These are phyloP conservation scores for Paraphoma sp. DNA, from an alignment of 2,329 filamentous ascomycete species.

Conservation along the genomic window DNA sequence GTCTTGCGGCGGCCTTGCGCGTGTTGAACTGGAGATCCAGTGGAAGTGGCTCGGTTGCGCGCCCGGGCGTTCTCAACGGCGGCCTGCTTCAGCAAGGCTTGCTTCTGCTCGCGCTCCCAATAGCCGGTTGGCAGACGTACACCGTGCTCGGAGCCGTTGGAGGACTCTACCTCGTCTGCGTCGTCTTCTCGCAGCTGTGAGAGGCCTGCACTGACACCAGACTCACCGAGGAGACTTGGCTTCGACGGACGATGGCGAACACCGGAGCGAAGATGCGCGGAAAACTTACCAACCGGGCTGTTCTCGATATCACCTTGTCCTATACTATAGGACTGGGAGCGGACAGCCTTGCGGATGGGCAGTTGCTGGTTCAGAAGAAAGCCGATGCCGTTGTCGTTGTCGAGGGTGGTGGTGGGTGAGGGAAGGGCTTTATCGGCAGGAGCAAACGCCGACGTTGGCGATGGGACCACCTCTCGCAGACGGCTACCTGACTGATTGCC, in stretches of 20 bases:
- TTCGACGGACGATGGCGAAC: constrained; percentile 82
- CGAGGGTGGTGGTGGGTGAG: constrained; percentile 42
- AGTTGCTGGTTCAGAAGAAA: constrained; percentile 56
- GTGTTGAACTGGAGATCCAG: constrained; percentile 30
- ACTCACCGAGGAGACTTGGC: constrained; percentile 75
- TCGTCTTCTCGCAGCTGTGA: constrained; percentile 47
- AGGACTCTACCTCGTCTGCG: constrained; percentile 70
- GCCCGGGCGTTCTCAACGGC: constrained; percentile 45
- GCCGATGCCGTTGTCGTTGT: constrained; percentile 57
- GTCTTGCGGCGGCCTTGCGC: constrained; percentile 37
- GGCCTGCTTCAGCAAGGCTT: constrained; percentile 45
- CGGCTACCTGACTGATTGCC: constrained; percentile 28
- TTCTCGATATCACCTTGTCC: constrained; percentile 75
- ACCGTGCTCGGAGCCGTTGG: constrained; percentile 63
- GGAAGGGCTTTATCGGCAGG: constrained; percentile 14
- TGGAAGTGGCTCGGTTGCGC: constrained; percentile 38
- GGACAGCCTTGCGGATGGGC: constrained; percentile 89
- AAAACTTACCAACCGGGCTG: constrained; percentile 54
- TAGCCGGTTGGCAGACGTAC: constrained; percentile 45
- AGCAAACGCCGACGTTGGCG: background rate
- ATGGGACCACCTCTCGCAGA: constrained; percentile 33
- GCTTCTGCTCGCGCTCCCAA: constrained; percentile 41
- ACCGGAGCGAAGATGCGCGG: constrained; percentile 55
- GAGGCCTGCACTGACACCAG: constrained; percentile 29
- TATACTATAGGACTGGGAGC: constrained; percentile 96